Conservation (phyloP, 805 yeast species). For the Wickerhamomyces tratensis region DNA sequence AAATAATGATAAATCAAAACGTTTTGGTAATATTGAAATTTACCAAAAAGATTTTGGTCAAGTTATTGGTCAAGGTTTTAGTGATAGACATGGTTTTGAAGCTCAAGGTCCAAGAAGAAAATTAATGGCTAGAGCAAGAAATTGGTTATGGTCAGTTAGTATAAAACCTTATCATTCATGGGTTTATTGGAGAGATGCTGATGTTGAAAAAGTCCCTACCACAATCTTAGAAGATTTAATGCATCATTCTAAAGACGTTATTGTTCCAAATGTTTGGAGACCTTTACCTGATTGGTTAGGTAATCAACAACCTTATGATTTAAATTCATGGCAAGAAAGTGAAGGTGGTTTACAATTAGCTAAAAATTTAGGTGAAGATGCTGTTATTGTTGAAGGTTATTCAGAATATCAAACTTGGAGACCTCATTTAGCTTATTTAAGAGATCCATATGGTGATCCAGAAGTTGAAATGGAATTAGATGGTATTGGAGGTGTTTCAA, state of each 20-base stretch:
- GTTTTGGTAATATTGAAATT: conserved; percentile 79
- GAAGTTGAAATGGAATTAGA: conserved; percentile 89
- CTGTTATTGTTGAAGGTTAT: conserved; percentile 95
- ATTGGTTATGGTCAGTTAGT: conserved; percentile 87
- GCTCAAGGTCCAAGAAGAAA: conserved; percentile 96
- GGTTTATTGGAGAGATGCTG: conserved; percentile 98
- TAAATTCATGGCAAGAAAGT: conserved; percentile 80
- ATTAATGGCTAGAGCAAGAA: conserved; percentile 92
- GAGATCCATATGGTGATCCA: conserved; percentile 94
- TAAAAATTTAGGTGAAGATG: conserved; percentile 75
- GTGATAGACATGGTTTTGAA: conserved; percentile 90
- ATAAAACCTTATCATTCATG: conserved; percentile 88
- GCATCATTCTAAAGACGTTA: conserved; percentile 86
- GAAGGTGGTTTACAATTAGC: conserved; percentile 78
- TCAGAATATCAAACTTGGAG: conserved; percentile 98
- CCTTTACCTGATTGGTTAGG: conserved; percentile 85
- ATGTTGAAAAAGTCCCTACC: conserved; percentile 81
- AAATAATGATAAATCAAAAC: conserved; percentile 46
- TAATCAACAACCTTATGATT: conserved; percentile 76
- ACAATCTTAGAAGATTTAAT: conserved; percentile 86
- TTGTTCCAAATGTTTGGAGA: conserved; percentile 93
- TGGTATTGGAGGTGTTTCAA: conserved; percentile 97
- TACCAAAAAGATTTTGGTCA: conserved; percentile 93
- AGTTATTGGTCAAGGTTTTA: conserved; percentile 84
- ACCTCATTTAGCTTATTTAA: conserved; percentile 88